Percentiles rank a stretch among this genome's conserved stretches.
Evolutionary conservation across 257 asterid species (phyloP).

Genomic region (Echium plantagineum): DNA sequence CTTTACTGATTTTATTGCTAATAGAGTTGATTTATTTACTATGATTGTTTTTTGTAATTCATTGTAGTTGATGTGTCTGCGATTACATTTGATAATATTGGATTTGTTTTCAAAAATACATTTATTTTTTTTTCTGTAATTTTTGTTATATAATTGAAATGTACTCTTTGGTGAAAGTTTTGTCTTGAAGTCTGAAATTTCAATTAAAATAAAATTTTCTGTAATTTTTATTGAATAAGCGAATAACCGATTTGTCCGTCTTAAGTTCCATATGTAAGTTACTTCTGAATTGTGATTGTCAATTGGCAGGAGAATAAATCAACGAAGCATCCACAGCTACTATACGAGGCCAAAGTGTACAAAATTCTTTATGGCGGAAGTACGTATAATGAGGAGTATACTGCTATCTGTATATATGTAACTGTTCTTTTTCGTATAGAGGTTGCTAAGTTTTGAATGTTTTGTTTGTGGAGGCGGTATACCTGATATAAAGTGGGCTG

Average conservation of each 20-base stretch:
- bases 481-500: conserved; percentile 86
- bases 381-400: conserved; percentile 27
- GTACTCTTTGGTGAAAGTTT: too few relatives aligned
- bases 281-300: background rate
- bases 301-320: conserved; percentile 70
- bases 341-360: conserved; percentile 88
- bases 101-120: too few relatives aligned
- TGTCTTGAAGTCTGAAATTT: too few relatives aligned
- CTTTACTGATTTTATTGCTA: background rate
- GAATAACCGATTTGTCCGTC: too few relatives aligned
- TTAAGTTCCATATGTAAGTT: background rate
- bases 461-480: conserved; percentile 56
- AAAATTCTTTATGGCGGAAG: conserved; percentile 93
- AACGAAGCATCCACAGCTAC: conserved; percentile 91
- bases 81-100: too few relatives aligned
- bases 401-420: background rate
- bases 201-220: too few relatives aligned
- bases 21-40: too few relatives aligned
- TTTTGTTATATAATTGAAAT: too few relatives aligned
- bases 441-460: background rate
- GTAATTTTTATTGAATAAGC: too few relatives aligned
- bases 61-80: too few relatives aligned
- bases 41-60: too few relatives aligned
- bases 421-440: background rate
- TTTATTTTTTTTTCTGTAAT: too few relatives aligned